Evolutionary conservation across 306 rosid genomes (phyloP).

Genomic region (Vicia sativa): DNA sequence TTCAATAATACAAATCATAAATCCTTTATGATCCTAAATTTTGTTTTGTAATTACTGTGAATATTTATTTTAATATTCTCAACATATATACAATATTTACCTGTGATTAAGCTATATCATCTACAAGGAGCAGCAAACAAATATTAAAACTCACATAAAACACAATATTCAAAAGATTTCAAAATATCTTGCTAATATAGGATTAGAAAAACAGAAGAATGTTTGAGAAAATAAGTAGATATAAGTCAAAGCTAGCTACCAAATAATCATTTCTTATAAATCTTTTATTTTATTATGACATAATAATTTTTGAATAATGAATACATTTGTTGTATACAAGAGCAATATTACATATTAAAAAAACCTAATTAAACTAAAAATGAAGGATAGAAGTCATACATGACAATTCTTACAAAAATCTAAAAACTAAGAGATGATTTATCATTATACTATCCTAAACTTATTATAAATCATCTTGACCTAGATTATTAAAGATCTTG

Average conservation of each 20-base stretch:
- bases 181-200: neutral
- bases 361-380: neutral
- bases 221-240: neutral
- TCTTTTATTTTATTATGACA: neutral
- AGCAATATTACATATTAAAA: neutral
- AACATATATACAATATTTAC: too few relatives aligned
- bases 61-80: too few relatives aligned
- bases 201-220: neutral
- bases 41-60: too few relatives aligned
- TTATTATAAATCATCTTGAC: slow-evolving; percentile 13
- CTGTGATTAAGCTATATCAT: neutral
- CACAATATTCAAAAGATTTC: neutral
- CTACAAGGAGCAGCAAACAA: neutral
- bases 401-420: neutral
- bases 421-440: neutral
- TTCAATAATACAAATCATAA: too few relatives aligned
- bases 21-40: too few relatives aligned
- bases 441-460: neutral
- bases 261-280: neutral
- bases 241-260: neutral
- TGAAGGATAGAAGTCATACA: slow-evolving; percentile 39
- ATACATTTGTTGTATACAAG: neutral
- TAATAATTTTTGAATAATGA: neutral
- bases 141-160: neutral
- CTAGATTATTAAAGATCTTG: slow-evolving; percentile 10